These are phyloP conservation scores for Trifolium repens DNA, from an alignment of 306 rosid species.

Conservation along the genomic window DNA sequence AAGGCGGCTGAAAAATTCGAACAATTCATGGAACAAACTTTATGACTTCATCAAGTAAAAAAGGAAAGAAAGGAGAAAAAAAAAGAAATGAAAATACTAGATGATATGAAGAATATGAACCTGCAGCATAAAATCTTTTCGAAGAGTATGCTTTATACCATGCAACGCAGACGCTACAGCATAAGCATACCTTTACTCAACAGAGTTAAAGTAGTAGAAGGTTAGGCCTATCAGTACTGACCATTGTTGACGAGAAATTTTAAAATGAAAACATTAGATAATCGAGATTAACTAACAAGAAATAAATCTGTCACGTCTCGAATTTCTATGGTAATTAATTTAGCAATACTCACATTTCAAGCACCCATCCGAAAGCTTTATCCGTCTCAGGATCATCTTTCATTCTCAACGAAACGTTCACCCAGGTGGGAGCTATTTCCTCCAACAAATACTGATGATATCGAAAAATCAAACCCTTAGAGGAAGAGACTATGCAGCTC, in stretches of 20 bases:
- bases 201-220: slow-evolving; percentile 42
- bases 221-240: slow-evolving; percentile 37
- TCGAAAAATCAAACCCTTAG: slow-evolving; percentile 41
- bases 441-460: slow-evolving; percentile 72
- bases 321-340: slow-evolving; percentile 5
- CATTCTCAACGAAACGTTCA: slow-evolving; percentile 84
- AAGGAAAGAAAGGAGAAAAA: slow-evolving; percentile 13
- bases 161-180: slow-evolving; percentile 95
- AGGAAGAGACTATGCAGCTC: background rate
- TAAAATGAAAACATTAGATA: slow-evolving; percentile 41
- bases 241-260: slow-evolving; percentile 36
- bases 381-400: slow-evolving; percentile 84
- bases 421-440: slow-evolving; percentile 99
- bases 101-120: slow-evolving; percentile 46
- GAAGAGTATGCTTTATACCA: slow-evolving; percentile 76
- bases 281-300: slow-evolving; percentile 20
- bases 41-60: slow-evolving; percentile 17
- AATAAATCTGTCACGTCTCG: background rate
- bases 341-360: slow-evolving; percentile 78
- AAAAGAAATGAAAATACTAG: slow-evolving; percentile 21
- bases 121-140: slow-evolving; percentile 88
- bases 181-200: slow-evolving; percentile 80
- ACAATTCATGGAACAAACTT: slow-evolving; percentile 34
- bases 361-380: slow-evolving; percentile 97
- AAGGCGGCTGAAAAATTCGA: slow-evolving; percentile 81